These are phyloP conservation scores for Penicillium pancosmium DNA, from an alignment of 495 filamentous ascomycete species.

Conservation along the genomic window DNA sequence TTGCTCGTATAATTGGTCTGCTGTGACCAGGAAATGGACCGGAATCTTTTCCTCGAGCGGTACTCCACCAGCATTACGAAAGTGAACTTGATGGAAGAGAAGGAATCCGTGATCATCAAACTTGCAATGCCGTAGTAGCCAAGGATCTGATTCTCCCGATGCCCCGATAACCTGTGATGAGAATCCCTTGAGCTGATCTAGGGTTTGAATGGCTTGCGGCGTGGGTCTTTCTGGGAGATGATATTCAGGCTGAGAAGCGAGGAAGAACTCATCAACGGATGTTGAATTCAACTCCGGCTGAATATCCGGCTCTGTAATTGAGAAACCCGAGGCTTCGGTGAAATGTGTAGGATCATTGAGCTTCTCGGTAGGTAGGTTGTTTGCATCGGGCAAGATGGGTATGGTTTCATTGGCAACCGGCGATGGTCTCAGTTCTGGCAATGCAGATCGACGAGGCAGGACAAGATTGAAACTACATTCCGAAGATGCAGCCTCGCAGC, in stretches of 20 bases:
- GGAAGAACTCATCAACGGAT: neutral
- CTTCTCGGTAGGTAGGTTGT: neutral
- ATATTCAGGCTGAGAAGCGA: constrained; percentile 6
- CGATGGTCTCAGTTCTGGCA: constrained; percentile 3
- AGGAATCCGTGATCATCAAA: constrained; percentile 20
- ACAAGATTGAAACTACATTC: constrained; percentile 1
- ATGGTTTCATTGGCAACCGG: neutral
- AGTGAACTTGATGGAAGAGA: constrained; percentile 16
- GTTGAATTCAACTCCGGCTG: neutral
- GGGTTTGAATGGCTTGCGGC: constrained; percentile 17
- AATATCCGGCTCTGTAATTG: neutral
- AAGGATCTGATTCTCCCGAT: constrained; percentile 25
- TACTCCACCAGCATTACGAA: constrained; percentile 24
- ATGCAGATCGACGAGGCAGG: neutral
- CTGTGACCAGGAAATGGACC: constrained; percentile 24
- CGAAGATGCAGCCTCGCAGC: constrained; percentile 1
- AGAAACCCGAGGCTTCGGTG: neutral
- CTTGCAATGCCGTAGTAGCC: constrained; percentile 22
- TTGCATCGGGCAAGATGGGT: neutral
- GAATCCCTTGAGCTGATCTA: constrained; percentile 16
- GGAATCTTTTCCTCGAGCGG: constrained; percentile 19
- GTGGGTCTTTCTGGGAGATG: constrained; percentile 6
- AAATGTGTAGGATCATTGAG: neutral
- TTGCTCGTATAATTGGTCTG: constrained; percentile 12
- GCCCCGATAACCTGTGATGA: constrained; percentile 18